These are phyloP conservation scores for Dothideomycetes sp. DNA, from an alignment of 2,329 filamentous ascomycete genomes.

Conservation along the genomic window DNA sequence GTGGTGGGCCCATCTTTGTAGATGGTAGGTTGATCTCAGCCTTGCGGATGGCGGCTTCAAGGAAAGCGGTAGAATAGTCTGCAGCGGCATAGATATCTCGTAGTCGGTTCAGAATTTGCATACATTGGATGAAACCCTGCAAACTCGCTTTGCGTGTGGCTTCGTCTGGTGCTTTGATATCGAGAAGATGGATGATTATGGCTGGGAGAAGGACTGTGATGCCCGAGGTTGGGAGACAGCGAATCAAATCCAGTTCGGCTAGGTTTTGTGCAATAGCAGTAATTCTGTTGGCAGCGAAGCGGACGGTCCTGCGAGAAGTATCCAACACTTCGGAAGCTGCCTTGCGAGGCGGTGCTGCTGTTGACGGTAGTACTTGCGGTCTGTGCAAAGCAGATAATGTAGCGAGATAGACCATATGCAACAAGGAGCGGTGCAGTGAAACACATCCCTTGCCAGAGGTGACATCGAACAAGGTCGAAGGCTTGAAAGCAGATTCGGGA, in stretches of 20 bases:
- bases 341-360: conserved; percentile 30
- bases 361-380: conserved; percentile 76
- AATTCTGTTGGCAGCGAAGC: conserved; percentile 74
- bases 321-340: conserved; percentile 65
- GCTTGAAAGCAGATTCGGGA: conserved; percentile 58
- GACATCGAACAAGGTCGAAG: conserved; percentile 46
- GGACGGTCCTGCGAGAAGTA: conserved; percentile 71
- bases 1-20: conserved; percentile 8
- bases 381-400: conserved; percentile 85
- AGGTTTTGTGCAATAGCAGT: conserved; percentile 74
- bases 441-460: conserved; percentile 52
- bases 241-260: conserved; percentile 62
- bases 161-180: conserved; percentile 75
- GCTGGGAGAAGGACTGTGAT: conserved; percentile 86
- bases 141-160: conserved; percentile 64
- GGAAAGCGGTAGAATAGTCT: conserved; percentile 90
- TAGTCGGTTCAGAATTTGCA: conserved; percentile 80
- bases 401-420: conserved; percentile 91
- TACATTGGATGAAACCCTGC: conserved; percentile 80
- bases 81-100: conserved; percentile 86
- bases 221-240: conserved; percentile 76
- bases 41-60: conserved; percentile 86
- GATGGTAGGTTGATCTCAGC: conserved; percentile 63
- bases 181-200: conserved; percentile 86
- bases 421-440: conserved; percentile 64